Evolutionary conservation across 495 filamentous ascomycete genomes (phyloP), one percentile per base, ranked within the genome.

Genomic region (Penicillium malachiteum): DNA sequence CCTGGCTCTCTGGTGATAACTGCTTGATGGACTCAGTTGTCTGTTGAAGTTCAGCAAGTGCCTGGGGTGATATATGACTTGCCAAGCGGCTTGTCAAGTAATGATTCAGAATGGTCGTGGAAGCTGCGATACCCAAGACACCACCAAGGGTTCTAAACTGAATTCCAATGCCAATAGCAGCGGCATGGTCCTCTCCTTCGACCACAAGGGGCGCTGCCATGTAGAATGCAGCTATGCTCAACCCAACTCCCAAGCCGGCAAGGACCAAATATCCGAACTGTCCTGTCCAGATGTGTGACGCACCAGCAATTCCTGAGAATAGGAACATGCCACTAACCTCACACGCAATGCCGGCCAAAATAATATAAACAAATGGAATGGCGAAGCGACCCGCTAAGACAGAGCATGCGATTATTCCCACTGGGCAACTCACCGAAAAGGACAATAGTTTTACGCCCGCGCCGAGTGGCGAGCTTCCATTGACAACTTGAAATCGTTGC

Each of bases 401-500:
- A 8, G 60, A 56, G 34, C 64, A 58, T 14, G 41, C 9, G 1
- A 60, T 52, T 11, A 59, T 59, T 9, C 65, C 70, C 14, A 70
- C 26, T 1, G 67, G 63, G n/a, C 55, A 53, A 50, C 55, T 60
- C 11, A 66, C 38, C n/a, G 63, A 62, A 21, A 52, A 66, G 14
- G 64, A 51, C n/a, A 84, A 70, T 17, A 88, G 65, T 52, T 82
- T 71, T 31, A 82, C 64, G 2, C 83, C 85, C 0, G 84, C 66
- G 1, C 50, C 54, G 33, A 73, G 40, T 3, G 70, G 56, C 0
- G 59, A 61, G 37, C 44, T 39, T 16, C 65, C 65, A 55, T 83
- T 80, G 45, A 83, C 78, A 34, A 80, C 74, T 52, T 86, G 82
- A 32, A 84, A 79, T 5, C 78, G 70, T 47, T 84, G 77, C 5